Conservation (phyloP, 768 basidiomycete genomes). For the Boletus rubropictus region DNA sequence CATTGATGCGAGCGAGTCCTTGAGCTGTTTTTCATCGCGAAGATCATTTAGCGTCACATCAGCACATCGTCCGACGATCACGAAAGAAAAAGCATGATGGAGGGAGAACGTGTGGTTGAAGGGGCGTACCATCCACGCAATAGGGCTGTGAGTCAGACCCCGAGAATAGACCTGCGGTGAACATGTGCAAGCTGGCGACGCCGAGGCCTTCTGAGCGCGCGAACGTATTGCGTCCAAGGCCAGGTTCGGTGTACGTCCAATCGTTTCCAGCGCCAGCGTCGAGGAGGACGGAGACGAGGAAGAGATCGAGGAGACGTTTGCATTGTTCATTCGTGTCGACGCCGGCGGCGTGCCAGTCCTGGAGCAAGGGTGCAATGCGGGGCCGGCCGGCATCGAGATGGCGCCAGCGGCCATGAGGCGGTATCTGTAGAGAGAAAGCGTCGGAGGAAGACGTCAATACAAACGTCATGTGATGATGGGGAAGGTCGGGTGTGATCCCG, state of each 20-base stretch:
- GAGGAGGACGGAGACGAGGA: conserved; percentile 84
- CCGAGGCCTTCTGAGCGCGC: conserved; percentile 77
- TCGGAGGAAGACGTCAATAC: background rate
- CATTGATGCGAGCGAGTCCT: conserved; percentile 61
- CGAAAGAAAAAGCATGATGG: background rate
- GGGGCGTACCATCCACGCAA: conserved; percentile 67
- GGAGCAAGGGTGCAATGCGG: conserved; percentile 58
- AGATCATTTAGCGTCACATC: conserved; percentile 8
- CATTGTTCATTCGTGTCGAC: conserved; percentile 54
- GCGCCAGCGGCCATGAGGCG: conserved; percentile 85
- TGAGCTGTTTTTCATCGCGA: conserved; percentile 43
- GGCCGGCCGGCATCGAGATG: conserved; percentile 70
- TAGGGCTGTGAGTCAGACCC: conserved; percentile 49
- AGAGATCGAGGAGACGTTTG: conserved; percentile 80
- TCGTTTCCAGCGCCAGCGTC: conserved; percentile 88
- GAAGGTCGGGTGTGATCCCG: background rate
- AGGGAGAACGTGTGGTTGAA: background rate
- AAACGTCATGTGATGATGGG: background rate
- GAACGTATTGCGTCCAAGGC: conserved; percentile 42
- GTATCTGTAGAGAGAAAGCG: conserved; percentile 46
- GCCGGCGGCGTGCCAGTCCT: conserved; percentile 44
- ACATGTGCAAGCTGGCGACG: conserved; percentile 90
- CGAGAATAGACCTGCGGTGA: conserved; percentile 76
- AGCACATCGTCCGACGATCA: conserved; percentile 2
- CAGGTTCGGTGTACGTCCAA: conserved; percentile 72